Conservation (phyloP, 2,329 filamentous ascomycete genomes). For the Microsporum ferrugineum region DNA sequence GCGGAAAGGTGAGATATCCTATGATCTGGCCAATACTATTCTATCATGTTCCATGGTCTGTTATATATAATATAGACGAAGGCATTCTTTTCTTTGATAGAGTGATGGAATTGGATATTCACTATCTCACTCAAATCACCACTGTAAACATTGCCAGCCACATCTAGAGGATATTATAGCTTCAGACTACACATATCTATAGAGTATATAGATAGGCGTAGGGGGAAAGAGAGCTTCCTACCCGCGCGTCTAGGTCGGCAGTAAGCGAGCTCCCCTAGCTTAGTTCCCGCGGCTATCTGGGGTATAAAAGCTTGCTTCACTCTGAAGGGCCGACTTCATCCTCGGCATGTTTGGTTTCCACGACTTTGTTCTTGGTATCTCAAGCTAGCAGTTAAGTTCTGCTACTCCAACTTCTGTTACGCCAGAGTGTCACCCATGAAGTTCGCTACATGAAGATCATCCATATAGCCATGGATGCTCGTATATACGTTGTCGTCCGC, state of each 20-base stretch:
- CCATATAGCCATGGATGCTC: not conserved
- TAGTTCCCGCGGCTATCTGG: not conserved
- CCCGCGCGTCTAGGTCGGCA: not conserved
- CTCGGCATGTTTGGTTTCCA: not conserved
- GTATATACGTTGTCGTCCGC: not conserved
- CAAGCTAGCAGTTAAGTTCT: not conserved
- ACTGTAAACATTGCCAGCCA: not conserved
- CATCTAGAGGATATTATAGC: not conserved
- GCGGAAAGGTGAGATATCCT: not conserved
- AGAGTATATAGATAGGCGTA: not conserved
- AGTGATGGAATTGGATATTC: not conserved
- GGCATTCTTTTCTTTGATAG: not conserved
- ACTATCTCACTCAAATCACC: not conserved
- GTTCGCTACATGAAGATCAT: not conserved
- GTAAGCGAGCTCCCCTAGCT: not conserved
- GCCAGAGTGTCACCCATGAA: not conserved
- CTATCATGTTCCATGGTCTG: not conserved
- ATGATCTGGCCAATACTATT: not conserved
- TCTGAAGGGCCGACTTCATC: not conserved
- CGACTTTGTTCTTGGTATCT: not conserved
- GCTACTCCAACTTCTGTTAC: not conserved
- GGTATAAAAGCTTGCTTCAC: not conserved
- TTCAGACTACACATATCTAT: not conserved
- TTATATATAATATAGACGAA: not conserved
- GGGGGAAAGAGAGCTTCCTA: not conserved